phyloP scores from a whole-genome alignment of 768 basidiomycete species.

The Suillus plorans region DNA sequence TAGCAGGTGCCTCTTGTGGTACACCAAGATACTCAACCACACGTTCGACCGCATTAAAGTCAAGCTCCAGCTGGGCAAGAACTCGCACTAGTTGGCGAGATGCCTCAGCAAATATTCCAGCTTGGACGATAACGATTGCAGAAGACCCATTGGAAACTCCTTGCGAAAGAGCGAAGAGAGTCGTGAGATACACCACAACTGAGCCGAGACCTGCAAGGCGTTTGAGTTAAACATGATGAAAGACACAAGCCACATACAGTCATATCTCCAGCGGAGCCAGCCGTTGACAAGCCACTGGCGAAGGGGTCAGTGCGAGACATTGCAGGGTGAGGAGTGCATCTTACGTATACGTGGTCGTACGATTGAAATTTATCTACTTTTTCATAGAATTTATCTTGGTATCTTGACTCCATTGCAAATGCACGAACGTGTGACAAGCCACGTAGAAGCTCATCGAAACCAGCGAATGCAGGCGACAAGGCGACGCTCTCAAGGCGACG shows the following conservation, averaged over 20 bases:
- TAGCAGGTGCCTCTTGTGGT: conserved; percentile 65
- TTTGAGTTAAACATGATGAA: not conserved
- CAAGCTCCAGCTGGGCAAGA: conserved; percentile 67
- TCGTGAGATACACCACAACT: conserved; percentile 66
- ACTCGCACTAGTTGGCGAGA: conserved; percentile 68
- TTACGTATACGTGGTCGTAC: conserved; percentile 68
- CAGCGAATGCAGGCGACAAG: conserved; percentile 70
- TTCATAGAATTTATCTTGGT: conserved; percentile 61
- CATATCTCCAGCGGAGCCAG: conserved; percentile 75
- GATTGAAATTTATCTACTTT: conserved; percentile 68
- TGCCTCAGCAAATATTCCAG: conserved; percentile 69
- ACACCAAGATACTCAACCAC: conserved; percentile 69
- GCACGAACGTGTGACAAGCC: conserved; percentile 70
- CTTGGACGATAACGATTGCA: conserved; percentile 71
- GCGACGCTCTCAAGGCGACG: conserved; percentile 66
- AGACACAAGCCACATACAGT: conserved; percentile 43
- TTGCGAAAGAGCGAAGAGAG: conserved; percentile 62
- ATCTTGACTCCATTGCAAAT: conserved; percentile 68
- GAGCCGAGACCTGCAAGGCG: conserved; percentile 56
- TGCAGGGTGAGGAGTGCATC: not conserved
- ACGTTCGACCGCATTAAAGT: conserved; percentile 75
- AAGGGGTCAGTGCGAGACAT: not conserved
- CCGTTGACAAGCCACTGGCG: conserved; percentile 63
- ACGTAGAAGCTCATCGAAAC: conserved; percentile 67
- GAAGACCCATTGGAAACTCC: conserved; percentile 59